These are phyloP conservation scores for Pleurozium schreberi DNA, from an alignment of 225 moss, liverwort and hornwort species.

Conservation along the genomic window DNA sequence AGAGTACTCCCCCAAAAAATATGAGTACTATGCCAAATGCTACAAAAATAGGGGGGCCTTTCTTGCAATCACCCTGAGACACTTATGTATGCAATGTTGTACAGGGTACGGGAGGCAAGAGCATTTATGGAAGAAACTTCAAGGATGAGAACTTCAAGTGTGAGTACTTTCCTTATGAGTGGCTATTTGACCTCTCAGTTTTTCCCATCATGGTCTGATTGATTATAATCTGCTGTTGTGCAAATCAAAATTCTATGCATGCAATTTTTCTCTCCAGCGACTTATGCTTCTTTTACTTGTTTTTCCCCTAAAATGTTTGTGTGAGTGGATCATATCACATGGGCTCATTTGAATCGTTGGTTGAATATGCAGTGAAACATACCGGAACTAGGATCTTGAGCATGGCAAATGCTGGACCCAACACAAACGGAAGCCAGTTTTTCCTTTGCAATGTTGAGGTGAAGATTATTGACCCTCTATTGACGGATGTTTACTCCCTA, in stretches of 20 bases:
- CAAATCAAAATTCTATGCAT: not conserved
- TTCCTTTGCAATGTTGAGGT: constrained; percentile 88
- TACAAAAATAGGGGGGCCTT: no score
- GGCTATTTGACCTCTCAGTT: not conserved
- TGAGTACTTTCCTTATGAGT: constrained; percentile 18
- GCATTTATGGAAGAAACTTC: constrained; percentile 76
- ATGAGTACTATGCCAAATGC: no score
- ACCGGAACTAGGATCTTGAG: constrained; percentile 72
- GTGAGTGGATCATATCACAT: not conserved
- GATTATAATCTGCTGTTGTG: not conserved
- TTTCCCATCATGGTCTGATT: not conserved
- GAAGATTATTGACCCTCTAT: not conserved
- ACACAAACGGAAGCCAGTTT: constrained; percentile 97
- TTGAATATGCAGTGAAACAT: constrained; percentile 50
- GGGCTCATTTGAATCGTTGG: not conserved
- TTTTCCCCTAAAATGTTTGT: not conserved
- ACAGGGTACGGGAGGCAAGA: constrained; percentile 92
- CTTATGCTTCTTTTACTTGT: not conserved
- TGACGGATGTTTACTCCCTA: not conserved
- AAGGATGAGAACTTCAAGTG: constrained; percentile 81
- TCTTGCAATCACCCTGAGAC: no score
- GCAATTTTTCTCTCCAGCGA: not conserved
- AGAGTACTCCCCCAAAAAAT: no score
- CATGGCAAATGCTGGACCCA: constrained; percentile 92
- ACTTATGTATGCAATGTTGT: not conserved